Evolutionary conservation across 768 basidiomycete species (phyloP), one percentile per base, ranked within the genome.

Genomic region (Pholiota conissans): DNA sequence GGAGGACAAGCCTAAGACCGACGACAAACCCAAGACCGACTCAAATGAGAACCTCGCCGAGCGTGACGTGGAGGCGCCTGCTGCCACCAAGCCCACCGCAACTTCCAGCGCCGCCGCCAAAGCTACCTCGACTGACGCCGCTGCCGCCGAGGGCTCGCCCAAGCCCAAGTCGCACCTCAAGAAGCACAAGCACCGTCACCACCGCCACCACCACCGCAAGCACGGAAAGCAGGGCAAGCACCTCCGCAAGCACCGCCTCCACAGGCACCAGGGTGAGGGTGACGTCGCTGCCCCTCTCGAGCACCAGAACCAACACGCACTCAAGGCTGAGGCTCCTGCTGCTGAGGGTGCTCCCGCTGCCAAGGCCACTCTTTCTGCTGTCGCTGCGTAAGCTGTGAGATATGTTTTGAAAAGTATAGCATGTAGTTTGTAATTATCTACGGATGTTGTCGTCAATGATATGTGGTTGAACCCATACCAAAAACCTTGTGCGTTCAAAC

Each of bases 341-440:
- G 22, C 42, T 20, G 22, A 20, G 40, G 7, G 7, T 32, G 13
- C 30, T 32, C 30, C 30, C 18, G 8, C 42, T 11, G 18, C 42
- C 18, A 18, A n/a, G n/a, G n/a, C 37, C 37, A 18, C 37, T 39
- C n/a, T 18, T 8, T 5, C 11, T 11, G 6, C 30, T 32, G 30
- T 11, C 11, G 5, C 30, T 5, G 8, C 37, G 7, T 45, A 45
- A 45, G 42, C 9, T 22, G 11, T 24, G 42, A 45, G 42, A 45
- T 26, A 35, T 46, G 26, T 32, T 5, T 22, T 13, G 53, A 28
- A 55, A 47, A 47, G 45, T 16, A 30, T 45, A 28, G 37, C n/a
- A 45, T 24, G 40, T 45, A 55, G 29, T 47, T 24, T 42, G 28
- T 45, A 42, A 54, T 54, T 54, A 26, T 45, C 22, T 11, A 42